A percentile compares a stretch with the other conserved stretches of the same genome.
Evolutionary conservation across 306 rosid species (phyloP).

Genomic region (Casuarina equisetifolia): DNA sequence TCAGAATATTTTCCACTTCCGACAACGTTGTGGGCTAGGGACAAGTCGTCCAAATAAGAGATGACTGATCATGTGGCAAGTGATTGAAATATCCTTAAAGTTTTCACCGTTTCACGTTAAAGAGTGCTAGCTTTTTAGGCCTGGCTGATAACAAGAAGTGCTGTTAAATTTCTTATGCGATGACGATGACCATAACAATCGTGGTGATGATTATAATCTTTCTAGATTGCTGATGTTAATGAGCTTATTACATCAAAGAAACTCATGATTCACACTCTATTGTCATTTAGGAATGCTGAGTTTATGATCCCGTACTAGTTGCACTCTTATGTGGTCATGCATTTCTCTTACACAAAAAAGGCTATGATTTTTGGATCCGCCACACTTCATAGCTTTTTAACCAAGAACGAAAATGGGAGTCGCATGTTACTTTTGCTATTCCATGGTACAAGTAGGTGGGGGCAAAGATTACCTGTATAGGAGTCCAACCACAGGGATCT

Average conservation of each 20-base stretch:
- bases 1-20: not conserved
- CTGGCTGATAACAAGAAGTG: not conserved
- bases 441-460: not conserved
- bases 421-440: constrained; percentile 17
- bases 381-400: not conserved
- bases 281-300: not conserved
- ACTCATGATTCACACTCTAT: not conserved
- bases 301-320: not conserved
- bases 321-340: not conserved
- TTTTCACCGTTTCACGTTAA: not conserved
- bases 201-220: not conserved
- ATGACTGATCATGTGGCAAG: not conserved
- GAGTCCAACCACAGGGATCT: constrained; percentile 99
- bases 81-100: not conserved
- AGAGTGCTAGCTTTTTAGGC: not conserved
- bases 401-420: constrained; percentile 17
- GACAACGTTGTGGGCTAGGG: not conserved
- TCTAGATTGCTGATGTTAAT: not conserved
- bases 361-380: not conserved
- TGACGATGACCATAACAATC: not conserved
- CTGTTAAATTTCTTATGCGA: not conserved
- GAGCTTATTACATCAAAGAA: not conserved
- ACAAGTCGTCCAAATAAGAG: not conserved
- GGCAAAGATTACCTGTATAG: constrained; percentile 71
- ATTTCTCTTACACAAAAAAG: not conserved